Evolutionary conservation across 768 basidiomycete genomes (phyloP), one percentile per base, ranked within the genome.

Genomic region (Polyporus arcularius): DNA sequence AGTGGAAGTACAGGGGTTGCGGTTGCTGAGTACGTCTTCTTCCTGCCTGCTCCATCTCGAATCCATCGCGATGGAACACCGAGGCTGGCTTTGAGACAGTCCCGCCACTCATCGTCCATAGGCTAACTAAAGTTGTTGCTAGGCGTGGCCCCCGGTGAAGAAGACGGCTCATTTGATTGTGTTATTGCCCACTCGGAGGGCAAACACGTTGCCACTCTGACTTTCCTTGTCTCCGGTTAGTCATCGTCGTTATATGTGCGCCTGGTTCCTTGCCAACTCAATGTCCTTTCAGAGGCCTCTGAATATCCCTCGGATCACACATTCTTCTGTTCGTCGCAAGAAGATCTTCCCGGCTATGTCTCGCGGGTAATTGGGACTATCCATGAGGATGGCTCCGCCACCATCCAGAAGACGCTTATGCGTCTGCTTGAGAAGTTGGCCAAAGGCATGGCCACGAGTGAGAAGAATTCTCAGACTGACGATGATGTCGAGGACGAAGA

Each of bases 301-400:
- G 84, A 86, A 53, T 90, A 90, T 67, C 89, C 89, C 0, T 73
- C 73, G 30, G 76, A 74, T 58, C 88, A 89, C 68, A 76, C 79
- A 0, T 80, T 81, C 55, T 81, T 88, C 65, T 79, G 84, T 51
- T 86, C 83, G 62, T 77, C 82, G 15, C 76, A 79, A 40, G 81
- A 84, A 55, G 77, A 79, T 35, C 65, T 83, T 6, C 74, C 80
- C 0, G 56, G 74, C 0, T 71, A 74, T 15, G 58, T 88, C 16
- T 69, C 77, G 55, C 63, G 69, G 9, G 75, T 82, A 15, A 65
- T 87, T 18, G 80, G 81, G 60, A 74, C 73, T 28, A 70, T 88
- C 21, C 70, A 82, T 0, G 74, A 76, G 6, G 71, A 76, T 54
- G 67, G 73, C 5, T 68, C 85, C 1, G 68, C 74, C 18, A 69